phyloP scores from a whole-genome alignment of 768 basidiomycete genomes.

The Tephrocybe sp. region DNA sequence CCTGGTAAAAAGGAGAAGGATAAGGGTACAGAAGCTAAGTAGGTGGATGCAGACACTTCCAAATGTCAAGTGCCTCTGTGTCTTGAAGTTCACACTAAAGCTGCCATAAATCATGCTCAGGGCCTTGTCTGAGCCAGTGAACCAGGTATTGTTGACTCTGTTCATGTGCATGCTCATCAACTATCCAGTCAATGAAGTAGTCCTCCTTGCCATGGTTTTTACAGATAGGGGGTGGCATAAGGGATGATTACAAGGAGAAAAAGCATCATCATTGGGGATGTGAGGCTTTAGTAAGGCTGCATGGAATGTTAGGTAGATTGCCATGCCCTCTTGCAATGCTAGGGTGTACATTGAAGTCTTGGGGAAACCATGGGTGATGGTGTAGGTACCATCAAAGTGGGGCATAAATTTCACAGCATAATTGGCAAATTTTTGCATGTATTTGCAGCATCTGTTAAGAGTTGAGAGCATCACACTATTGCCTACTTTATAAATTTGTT shows the following conservation, averaged over 20 bases:
- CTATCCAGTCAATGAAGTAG: background rate
- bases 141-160: too few relatives aligned
- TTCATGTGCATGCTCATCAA: too few relatives aligned
- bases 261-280: background rate
- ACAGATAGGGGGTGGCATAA: background rate
- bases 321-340: background rate
- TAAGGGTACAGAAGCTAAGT: too few relatives aligned
- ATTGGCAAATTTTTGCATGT: constrained; percentile 18
- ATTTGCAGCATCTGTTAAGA: constrained; percentile 19
- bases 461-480: constrained; percentile 31
- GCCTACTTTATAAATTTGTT: background rate
- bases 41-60: too few relatives aligned
- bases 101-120: too few relatives aligned
- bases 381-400: constrained; percentile 27
- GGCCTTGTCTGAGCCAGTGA: too few relatives aligned
- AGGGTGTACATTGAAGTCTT: background rate
- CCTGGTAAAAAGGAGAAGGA: too few relatives aligned
- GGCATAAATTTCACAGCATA: constrained; percentile 39
- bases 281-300: background rate
- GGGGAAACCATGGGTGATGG: constrained; percentile 15
- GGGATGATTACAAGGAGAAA: background rate
- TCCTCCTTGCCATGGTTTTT: background rate
- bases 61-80: too few relatives aligned
- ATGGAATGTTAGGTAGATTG: background rate
- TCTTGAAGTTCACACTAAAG: too few relatives aligned